These are phyloP conservation scores for Marasmius sp. DNA, from an alignment of 1,284 basidiomycete genomes.

Conservation along the genomic window DNA sequence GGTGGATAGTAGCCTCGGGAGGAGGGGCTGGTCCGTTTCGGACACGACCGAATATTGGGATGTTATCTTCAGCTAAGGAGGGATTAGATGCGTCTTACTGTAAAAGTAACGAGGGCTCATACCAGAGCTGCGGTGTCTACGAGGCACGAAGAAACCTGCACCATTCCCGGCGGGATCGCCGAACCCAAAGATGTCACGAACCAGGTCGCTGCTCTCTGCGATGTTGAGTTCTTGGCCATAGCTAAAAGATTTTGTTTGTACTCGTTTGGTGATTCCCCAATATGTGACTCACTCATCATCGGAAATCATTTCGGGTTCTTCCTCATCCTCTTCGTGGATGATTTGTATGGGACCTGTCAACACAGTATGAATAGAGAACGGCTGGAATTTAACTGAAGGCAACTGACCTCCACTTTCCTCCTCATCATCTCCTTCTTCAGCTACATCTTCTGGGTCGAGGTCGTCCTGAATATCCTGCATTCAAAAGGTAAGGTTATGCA, in stretches of 20 bases:
- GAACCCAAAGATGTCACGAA: constrained; percentile 54
- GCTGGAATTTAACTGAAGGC: background rate
- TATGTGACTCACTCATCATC: constrained; percentile 60
- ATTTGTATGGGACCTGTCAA: constrained; percentile 52
- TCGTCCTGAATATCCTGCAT: constrained; percentile 58
- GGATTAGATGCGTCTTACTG: background rate
- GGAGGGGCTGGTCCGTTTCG: constrained; percentile 48
- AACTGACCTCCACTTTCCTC: constrained; percentile 48
- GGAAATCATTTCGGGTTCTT: constrained; percentile 68
- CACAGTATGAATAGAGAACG: constrained; percentile 10
- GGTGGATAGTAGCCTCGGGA: constrained; percentile 76
- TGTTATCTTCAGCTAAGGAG: constrained; percentile 45
- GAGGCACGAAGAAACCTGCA: constrained; percentile 53
- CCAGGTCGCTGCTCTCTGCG: constrained; percentile 38
- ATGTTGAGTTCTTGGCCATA: constrained; percentile 51
- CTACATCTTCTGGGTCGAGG: constrained; percentile 47
- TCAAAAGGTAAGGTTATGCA: constrained; percentile 2
- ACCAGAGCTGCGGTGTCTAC: constrained; percentile 54
- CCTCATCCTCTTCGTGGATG: constrained; percentile 55
- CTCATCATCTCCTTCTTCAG: constrained; percentile 54
- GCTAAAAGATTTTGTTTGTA: constrained; percentile 26
- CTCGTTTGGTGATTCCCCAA: background rate
- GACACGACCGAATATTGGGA: constrained; percentile 63
- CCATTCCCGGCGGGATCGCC: constrained; percentile 45
- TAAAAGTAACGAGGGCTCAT: constrained; percentile 19